Percentiles rank a stretch among this genome's conserved stretches.
Evolutionary conservation across 352 stramenopile genomes (phyloP).

Genomic region (Aphanomyces stellatus): DNA sequence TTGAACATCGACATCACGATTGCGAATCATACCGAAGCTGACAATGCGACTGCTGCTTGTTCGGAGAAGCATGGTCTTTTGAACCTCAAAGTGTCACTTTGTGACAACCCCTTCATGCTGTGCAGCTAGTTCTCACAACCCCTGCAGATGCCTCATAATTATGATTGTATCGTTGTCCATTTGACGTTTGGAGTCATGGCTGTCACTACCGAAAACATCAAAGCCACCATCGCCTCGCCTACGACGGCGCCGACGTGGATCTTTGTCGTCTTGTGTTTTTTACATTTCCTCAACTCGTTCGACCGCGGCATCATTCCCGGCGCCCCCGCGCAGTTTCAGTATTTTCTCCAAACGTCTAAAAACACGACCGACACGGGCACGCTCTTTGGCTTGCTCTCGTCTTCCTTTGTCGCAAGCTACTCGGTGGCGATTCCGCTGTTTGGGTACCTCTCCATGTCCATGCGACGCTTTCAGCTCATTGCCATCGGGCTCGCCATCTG

Average conservation of each 20-base stretch:
- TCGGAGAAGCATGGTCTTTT: no score
- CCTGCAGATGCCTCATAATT: no score
- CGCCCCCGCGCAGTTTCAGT: constrained; percentile 43
- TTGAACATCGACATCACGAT: no score
- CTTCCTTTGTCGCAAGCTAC: neutral
- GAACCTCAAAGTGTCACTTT: no score
- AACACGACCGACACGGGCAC: constrained; percentile 25
- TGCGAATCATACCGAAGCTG: no score
- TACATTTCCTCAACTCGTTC: constrained; percentile 53
- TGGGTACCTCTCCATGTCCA: constrained; percentile 40
- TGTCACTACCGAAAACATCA: no score
- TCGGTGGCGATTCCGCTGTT: constrained; percentile 28
- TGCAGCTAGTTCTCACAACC: no score
- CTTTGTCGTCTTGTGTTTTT: constrained; percentile 20
- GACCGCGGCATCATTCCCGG: constrained; percentile 66
- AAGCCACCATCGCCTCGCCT: no score
- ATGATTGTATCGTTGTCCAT: no score
- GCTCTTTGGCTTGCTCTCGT: constrained; percentile 8
- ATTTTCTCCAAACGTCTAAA: constrained; percentile 28
- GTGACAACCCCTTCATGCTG: no score
- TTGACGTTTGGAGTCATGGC: no score
- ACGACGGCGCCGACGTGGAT: constrained; percentile 16
- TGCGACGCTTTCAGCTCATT: constrained; percentile 44
- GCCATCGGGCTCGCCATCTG: constrained; percentile 41
- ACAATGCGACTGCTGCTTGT: no score